Conservation (phyloP, 176 grass and related monocot species). For the Hordeum marinum region DNA sequence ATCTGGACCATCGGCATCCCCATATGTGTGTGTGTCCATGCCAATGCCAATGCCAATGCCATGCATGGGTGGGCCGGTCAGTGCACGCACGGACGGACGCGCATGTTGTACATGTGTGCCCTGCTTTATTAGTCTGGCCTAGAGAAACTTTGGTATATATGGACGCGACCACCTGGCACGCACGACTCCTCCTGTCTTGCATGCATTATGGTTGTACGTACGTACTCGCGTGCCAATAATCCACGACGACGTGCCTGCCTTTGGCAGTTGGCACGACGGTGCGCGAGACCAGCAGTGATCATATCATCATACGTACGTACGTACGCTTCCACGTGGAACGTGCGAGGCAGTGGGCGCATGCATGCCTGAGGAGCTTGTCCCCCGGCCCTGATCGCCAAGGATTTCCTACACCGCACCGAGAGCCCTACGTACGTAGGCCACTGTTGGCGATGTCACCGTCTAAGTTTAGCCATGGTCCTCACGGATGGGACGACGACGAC, state of each 20-base stretch:
- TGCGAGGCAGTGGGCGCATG: background rate
- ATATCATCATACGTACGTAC: no score
- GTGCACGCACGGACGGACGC: background rate
- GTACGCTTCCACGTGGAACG: background rate
- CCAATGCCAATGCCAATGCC: background rate
- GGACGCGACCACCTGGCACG: no score
- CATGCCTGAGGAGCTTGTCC: background rate
- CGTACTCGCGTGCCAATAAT: no score
- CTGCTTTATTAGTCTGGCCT: no score
- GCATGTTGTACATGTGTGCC: background rate
- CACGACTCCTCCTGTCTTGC: no score
- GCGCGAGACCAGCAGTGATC: no score
- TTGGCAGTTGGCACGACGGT: no score
- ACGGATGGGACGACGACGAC: background rate
- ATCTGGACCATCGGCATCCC: background rate
- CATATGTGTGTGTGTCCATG: background rate
- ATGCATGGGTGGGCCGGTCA: background rate
- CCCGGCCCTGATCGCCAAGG: background rate
- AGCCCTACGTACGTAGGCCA: background rate
- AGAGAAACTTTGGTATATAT: no score
- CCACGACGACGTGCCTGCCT: no score
- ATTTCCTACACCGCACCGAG: background rate
- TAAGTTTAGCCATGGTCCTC: background rate
- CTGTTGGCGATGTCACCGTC: background rate
- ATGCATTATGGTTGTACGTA: no score